Base-by-base conservation (phyloP, 1,139 yeast species). In the Candida sanyaensis region DNA sequence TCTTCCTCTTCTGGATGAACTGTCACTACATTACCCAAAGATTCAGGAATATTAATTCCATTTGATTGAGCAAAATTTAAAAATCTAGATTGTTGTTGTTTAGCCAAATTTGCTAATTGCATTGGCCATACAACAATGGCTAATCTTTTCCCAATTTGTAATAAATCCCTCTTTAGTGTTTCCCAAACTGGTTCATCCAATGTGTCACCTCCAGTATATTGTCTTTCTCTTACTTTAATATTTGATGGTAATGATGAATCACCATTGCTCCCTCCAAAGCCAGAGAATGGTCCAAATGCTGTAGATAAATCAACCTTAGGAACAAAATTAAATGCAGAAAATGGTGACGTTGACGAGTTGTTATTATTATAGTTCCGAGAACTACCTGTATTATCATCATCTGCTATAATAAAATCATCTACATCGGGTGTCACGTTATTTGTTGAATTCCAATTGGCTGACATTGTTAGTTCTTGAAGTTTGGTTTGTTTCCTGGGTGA, bases 181-280 rank as follows among this genome's bases (percentile, higher is more conserved):
- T 78, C 73, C 59, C 78, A 65, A 3, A 89, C 91, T 0, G 96
- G 90, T 68, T 89, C 96, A 63, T 89, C 96, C 12, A 89, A 69
- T 1, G 96, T 88, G 61, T 88, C 90, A 37, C 95, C 93, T 2
- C 96, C 96, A 28, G 86, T 69, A 63, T 85, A 88, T 53, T 88
- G 85, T 36, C 89, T 79, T 61, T 86, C 93, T 54, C 80, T 78
- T 28, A 86, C 75, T 47, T 79, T 79, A 54, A 81, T 84, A 53
- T 80, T 79, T 9, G 71, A 73, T 10, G 71, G 67, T 43, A 75
- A 59, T 10, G 36, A 50, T 10, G 60, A 56, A 29, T 58, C 49
- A 5, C 65, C 55, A 23, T 62, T 54, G 5, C 65, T 55, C 17
- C 63, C 54, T 5, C 65, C 59, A 6, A 32, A 12, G 5, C 37